phyloP scores from a whole-genome alignment of 768 basidiomycete species.

The Pleurotus eryngii region DNA sequence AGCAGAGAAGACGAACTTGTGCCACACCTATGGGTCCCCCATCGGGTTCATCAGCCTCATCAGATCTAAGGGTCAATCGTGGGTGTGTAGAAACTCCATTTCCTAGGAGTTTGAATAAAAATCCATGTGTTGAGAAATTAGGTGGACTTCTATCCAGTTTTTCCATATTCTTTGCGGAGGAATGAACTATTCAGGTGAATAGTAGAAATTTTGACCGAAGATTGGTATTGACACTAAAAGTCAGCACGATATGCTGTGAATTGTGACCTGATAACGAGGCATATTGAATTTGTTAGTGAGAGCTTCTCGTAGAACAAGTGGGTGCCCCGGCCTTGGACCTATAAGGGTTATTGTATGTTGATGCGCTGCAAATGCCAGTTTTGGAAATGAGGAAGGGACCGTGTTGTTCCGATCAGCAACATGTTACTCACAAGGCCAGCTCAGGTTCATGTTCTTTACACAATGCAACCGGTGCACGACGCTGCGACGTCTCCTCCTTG shows the following conservation, averaged over 20 bases:
- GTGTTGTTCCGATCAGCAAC: conserved; percentile 8
- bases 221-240: conserved; percentile 2
- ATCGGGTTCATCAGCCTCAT: conserved; percentile 57
- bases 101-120: conserved; percentile 35
- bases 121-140: conserved; percentile 9
- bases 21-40: conserved; percentile 36
- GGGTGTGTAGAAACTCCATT: conserved; percentile 43
- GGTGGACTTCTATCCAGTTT: conserved; percentile 1
- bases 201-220: neutral
- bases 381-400: conserved; percentile 5
- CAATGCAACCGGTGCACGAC: neutral
- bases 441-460: neutral
- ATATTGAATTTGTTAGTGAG: conserved; percentile 3
- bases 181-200: conserved; percentile 2
- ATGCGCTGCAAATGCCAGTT: neutral
- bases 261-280: neutral
- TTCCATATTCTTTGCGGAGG: conserved; percentile 2
- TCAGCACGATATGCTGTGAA: neutral
- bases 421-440: neutral
- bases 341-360: conserved; percentile 5
- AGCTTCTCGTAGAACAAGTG: conserved; percentile 3
- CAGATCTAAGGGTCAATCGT: conserved; percentile 68
- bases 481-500: neutral
- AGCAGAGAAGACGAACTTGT: conserved; percentile 36
- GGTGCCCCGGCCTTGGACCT: conserved; percentile 6